Percentiles rank a stretch among this genome's conserved stretches.
phyloP scores from a whole-genome alignment of 495 filamentous ascomycete genomes.

The Sabuloglossum arenarium region DNA sequence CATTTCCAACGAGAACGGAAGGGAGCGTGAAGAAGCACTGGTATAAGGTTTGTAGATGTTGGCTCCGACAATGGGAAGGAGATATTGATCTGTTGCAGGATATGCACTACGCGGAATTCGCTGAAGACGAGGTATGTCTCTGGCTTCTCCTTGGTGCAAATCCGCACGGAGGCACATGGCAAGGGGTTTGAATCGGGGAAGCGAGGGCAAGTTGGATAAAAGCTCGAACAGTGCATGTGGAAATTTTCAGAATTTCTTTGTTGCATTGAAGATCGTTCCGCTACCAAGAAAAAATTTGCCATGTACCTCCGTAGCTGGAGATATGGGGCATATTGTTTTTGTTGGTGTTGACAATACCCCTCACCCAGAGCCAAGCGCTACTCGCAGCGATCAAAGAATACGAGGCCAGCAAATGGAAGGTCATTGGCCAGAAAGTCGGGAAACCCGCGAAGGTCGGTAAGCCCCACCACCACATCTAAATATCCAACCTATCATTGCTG shows the following conservation, averaged over 20 bases:
- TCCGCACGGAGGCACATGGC: neutral
- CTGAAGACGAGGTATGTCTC: conserved; percentile 74
- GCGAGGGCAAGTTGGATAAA: no score
- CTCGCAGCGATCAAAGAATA: conserved; percentile 95
- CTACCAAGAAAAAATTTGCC: no score
- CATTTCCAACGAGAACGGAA: conserved; percentile 81
- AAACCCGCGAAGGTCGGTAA: conserved; percentile 79
- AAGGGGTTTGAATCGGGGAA: conserved; percentile 18
- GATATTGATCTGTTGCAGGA: conserved; percentile 29
- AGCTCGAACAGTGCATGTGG: no score
- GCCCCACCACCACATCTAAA: conserved; percentile 5
- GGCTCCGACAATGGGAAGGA: neutral
- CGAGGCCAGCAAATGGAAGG: conserved; percentile 95
- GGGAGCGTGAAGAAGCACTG: conserved; percentile 99
- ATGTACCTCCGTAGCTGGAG: no score
- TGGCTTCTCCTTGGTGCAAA: neutral
- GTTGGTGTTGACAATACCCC: neutral
- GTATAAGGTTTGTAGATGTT: conserved; percentile 58
- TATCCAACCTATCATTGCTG: neutral
- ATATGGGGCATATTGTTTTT: no score
- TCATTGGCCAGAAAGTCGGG: conserved; percentile 85
- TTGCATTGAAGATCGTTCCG: no score
- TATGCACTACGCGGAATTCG: conserved; percentile 99
- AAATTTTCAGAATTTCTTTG: no score
- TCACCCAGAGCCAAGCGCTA: conserved; percentile 52